A percentile compares a stretch with the other conserved stretches of the same genome.
phyloP scores from a whole-genome alignment of 2,329 filamentous ascomycete genomes.

The Aspergillus sp. region DNA sequence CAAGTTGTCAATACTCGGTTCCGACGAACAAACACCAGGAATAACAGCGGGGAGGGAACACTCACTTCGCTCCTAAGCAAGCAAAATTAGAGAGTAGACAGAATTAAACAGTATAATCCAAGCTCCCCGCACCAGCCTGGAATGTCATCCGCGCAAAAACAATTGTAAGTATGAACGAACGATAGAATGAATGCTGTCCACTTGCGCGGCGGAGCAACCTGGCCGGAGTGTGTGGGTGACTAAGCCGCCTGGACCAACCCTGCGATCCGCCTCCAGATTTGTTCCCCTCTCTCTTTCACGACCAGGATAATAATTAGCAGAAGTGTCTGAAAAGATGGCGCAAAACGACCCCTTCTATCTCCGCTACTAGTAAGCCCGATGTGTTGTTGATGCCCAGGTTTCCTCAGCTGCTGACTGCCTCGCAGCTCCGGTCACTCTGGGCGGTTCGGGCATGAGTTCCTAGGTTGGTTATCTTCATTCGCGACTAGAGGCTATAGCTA shows the following conservation, averaged over 20 bases:
- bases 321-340: conserved; percentile 50
- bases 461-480: conserved; percentile 55
- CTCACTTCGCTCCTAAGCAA: conserved; percentile 19
- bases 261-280: conserved; percentile 11
- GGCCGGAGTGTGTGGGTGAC: conserved; percentile 40
- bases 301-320: too few relatives aligned
- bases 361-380: conserved; percentile 77
- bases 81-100: conserved; percentile 13
- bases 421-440: conserved; percentile 91
- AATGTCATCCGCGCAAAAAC: conserved; percentile 30
- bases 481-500: background rate
- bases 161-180: conserved; percentile 10
- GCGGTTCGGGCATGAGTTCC: conserved; percentile 94
- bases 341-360: conserved; percentile 84
- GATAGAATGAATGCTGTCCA: conserved; percentile 24
- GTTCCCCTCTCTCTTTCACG: too few relatives aligned
- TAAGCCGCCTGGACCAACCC: conserved; percentile 28
- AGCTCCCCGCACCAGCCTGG: conserved; percentile 30
- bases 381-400: conserved; percentile 24
- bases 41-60: background rate
- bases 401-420: conserved; percentile 36
- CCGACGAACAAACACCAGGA: conserved; percentile 1
- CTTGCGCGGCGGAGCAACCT: conserved; percentile 32
- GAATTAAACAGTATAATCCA: conserved; percentile 22
- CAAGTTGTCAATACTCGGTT: conserved; percentile 13